Percentiles rank a stretch among this genome's conserved stretches.
Evolutionary conservation across 495 filamentous ascomycete genomes (phyloP).

Genomic region (Trichodelitschia bisporula): DNA sequence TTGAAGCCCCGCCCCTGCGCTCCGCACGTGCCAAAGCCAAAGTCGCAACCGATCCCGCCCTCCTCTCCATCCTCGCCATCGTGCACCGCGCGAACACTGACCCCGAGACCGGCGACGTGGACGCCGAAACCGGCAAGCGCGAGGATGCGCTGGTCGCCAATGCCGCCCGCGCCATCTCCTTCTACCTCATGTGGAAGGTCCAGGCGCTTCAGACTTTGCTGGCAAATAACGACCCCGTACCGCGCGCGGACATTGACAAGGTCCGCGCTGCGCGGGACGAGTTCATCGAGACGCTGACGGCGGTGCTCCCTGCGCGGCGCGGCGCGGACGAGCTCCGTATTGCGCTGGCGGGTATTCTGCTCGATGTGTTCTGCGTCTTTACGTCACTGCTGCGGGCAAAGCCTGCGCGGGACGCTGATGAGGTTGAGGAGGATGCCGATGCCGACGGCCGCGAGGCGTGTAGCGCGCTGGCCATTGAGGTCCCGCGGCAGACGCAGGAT

Average conservation of each 20-base stretch:
- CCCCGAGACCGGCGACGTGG: slow-evolving; percentile 27
- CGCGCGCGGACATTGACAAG: slow-evolving; percentile 25
- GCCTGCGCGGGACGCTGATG: slow-evolving; percentile 10
- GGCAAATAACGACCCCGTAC: slow-evolving; percentile 11
- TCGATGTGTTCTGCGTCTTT: slow-evolving; percentile 65
- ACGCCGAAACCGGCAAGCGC: slow-evolving; percentile 31
- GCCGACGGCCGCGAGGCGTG: background rate
- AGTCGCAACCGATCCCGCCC: slow-evolving; percentile 9
- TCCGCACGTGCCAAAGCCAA: slow-evolving; percentile 1
- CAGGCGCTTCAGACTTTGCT: slow-evolving; percentile 2
- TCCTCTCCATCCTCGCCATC: slow-evolving; percentile 27
- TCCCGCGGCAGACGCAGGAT: background rate
- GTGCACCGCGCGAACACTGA: slow-evolving; percentile 40
- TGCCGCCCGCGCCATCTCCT: slow-evolving; percentile 45
- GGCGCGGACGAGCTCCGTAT: slow-evolving; percentile 54
- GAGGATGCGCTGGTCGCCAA: slow-evolving; percentile 54
- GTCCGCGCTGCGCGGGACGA: slow-evolving; percentile 29
- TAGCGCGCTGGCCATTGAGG: background rate
- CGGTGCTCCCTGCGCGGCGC: slow-evolving; percentile 36
- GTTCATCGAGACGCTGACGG: slow-evolving; percentile 33
- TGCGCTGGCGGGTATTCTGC: slow-evolving; percentile 42
- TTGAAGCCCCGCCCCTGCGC: slow-evolving; percentile 30
- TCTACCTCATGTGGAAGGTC: slow-evolving; percentile 93
- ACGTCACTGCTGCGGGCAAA: slow-evolving; percentile 32
- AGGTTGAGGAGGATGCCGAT: slow-evolving; percentile 20